Percentiles rank a stretch among this genome's conserved stretches.
Conservation (phyloP, 2,329 filamentous ascomycete species). For the Aureobasidium sp. region DNA sequence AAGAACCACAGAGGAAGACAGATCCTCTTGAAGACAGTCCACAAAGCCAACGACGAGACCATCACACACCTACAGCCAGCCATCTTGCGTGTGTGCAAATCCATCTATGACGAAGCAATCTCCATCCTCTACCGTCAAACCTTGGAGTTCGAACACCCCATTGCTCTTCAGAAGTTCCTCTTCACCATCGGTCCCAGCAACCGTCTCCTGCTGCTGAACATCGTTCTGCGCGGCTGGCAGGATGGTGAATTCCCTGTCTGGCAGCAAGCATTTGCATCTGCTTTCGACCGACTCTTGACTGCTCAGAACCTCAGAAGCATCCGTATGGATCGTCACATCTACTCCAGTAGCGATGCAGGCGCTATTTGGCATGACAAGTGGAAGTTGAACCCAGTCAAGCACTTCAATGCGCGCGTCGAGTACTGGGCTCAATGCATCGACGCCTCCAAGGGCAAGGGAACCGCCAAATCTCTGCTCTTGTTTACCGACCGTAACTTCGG, state of each 20-base stretch:
- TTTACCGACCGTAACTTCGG: not conserved
- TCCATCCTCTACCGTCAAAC: slow-evolving; percentile 1
- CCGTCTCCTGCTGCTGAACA: not conserved
- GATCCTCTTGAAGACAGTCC: not conserved
- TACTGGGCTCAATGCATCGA: not conserved
- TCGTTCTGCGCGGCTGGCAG: not conserved
- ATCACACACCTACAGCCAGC: not conserved
- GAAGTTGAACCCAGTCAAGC: too few species aligned
- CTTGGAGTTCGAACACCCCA: not conserved
- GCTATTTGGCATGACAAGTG: not conserved
- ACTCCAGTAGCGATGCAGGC: not conserved
- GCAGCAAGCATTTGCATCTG: not conserved
- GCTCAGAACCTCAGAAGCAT: not conserved
- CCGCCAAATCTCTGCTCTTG: not conserved
- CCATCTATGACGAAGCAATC: not conserved
- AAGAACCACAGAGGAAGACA: not conserved
- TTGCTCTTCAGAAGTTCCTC: not conserved
- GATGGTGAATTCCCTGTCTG: not conserved
- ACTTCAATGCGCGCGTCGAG: not conserved
- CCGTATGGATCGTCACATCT: not conserved
- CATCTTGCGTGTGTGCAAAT: not conserved
- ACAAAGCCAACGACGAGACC: not conserved
- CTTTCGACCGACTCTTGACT: not conserved
- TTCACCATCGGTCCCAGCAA: not conserved
- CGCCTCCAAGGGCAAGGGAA: not conserved